Base-by-base conservation (phyloP, 169 alveolate species). In the Eimeria necatrix region DNA sequence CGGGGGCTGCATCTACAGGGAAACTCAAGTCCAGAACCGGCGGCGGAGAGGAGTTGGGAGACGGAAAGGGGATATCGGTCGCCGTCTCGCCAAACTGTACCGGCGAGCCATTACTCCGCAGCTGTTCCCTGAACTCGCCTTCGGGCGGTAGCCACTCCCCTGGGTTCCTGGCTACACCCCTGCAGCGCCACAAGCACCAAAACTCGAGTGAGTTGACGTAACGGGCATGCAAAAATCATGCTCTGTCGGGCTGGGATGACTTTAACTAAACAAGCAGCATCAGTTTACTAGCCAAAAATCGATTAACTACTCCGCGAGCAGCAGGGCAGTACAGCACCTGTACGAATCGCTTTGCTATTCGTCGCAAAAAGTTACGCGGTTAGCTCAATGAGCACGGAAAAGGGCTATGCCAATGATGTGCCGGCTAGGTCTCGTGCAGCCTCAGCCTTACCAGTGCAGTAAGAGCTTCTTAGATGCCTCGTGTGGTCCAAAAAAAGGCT, bases 151-250 rank as follows among this genome's bases (percentile, higher is more conserved):
- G 49, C 95, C 95, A 91, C 59, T 74, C 95, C 81, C 87, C 90
- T n/a, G 91, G 91, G 14, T 78, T 59, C 41, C 49, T 76, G 49
- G 84, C 95, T 26, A 91, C 91, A 46, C 95, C 95, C 95, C 95
- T 91, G 91, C 49, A 56, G 49, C 73, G 56, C 52, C 41, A 32
- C 41, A 32, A 32, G 41, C 41, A 32, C 41, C 41, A 32, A 32
- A 32, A 32, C 41, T 0, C 41, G 41, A 32, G 41, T 32, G 41
- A 32, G 41, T 32, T 32, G 41, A 32, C 41, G 2, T 32, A 32
- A 32, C 16, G 3, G 4, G 70, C 16, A 59, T n/a, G 70, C 24
- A 16, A 59, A 16, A 59, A 59, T 59, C 70, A 59, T 32, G 41
- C 41, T 32, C 41, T 32, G 41, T 32, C 41, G 2, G 41, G 41